Evolutionary conservation across 2,329 filamentous ascomycete genomes (phyloP), one percentile per base, ranked within the genome.

Genomic region (Ceratocystis destructans): DNA sequence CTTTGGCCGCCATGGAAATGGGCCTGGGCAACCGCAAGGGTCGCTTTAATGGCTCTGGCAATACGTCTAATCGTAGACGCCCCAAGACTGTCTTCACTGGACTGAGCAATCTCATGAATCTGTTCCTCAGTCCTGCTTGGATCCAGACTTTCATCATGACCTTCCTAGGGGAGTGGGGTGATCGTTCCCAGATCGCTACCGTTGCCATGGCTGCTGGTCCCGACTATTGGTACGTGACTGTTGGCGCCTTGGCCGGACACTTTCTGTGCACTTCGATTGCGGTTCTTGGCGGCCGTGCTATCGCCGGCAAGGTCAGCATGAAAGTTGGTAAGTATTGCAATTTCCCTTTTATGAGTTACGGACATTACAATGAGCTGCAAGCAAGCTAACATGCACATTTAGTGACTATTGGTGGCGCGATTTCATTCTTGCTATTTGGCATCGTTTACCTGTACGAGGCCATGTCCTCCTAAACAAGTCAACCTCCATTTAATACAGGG

Each of bases 91-190:
- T 77, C 74, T 69, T 83, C 69, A 74, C 81, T 22, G 92, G 94
- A 0, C 78, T 96, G 28, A 86, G 86, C 74, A 99, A 99, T 72
- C 83, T 99, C 3, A 84, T 91, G 69, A 91, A 89, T 10, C 80
- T 99, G 5, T 82, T 99, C 3, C 81, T 99, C 48, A 96, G 90
- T 75, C 94, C 94, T 1, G 94, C 92, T 0, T 99, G 94, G 94
- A 94, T 99, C 15, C 93, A 97, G 77, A 99, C 94, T 0, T 99
- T 99, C 74, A 84, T 95, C 71, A 99, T 99, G 94, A 99, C 94
- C 1, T 99, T 99, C 77, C 78, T 99, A 37, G 94, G 94, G 50
- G 94, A 99, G 76, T 99, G 94, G 94, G 94, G 94, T 67, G 94
- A 99, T 73, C 86, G 94, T 71, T 96, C 90, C 74, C 94, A 99